Evolutionary conservation across 2,329 filamentous ascomycete genomes (phyloP), one percentile per base, ranked within the genome.

Genomic region (Ascochyta pisi): DNA sequence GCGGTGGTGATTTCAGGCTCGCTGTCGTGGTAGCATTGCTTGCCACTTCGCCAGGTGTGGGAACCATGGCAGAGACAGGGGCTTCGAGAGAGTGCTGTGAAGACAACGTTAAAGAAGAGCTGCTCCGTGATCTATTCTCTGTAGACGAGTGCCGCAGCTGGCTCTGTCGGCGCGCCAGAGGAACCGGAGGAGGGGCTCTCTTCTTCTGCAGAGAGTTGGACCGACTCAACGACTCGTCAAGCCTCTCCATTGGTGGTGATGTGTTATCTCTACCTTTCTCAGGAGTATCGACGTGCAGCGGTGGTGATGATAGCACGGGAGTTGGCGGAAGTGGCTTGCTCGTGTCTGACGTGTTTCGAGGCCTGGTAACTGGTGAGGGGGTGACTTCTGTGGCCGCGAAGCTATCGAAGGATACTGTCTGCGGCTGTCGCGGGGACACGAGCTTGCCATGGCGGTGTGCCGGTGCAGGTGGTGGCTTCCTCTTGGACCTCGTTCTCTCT

Each of bases 361-460:
- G 59, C 52, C 55, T 63, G 43, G 51, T 63, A 53, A 64, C 44
- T 61, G 63, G 69, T 9, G 64, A 58, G 4, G 67, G 62, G 41
- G 62, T 58, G 16, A 60, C 60, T 31, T 59, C 69, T 41, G 44
- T 68, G 16, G 70, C 53, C 50, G 68, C 58, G 38, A 75, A 73
- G 37, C 67, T 70, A 16, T 69, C 67, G 34, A 75, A 76, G 2
- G 73, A 65, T 7, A 74, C 70, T 16, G 61, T 75, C 69, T 70
- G 76, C 54, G 69, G 78, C 63, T 55, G 80, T 76, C 77, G 57
- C 63, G 66, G 73, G 62, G 82, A 86, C 61, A 94, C 89, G 16
- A 88, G 82, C 74, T 89, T 93, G 4, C 91, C 91, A 76, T 93
- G 90, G 50, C 90, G 86, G 47, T 89, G 92, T 69, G 84, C 91